A percentile compares a stretch with the other conserved stretches of the same genome.
phyloP scores from a whole-genome alignment of 768 basidiomycete genomes.

The Mycena rosella region DNA sequence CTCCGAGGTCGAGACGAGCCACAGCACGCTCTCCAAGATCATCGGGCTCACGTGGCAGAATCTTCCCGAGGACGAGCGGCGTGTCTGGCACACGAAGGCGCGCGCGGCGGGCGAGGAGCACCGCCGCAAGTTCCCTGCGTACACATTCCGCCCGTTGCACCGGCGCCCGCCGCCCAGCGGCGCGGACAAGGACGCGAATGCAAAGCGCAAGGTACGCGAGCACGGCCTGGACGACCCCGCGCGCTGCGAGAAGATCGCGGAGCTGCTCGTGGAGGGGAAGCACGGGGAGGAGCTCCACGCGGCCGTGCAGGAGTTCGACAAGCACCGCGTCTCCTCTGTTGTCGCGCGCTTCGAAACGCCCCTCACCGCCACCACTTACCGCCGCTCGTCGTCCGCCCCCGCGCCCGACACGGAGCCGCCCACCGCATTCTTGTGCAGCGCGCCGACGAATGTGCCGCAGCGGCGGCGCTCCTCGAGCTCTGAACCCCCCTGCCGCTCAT shows the following conservation, averaged over 20 bases:
- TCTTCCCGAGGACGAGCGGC: slow-evolving; percentile 79
- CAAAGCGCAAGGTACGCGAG: slow-evolving; percentile 66
- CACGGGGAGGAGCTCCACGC: slow-evolving; percentile 68
- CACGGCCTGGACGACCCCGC: slow-evolving; percentile 64
- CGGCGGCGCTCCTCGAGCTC: slow-evolving; percentile 10
- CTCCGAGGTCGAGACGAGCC: slow-evolving; percentile 83
- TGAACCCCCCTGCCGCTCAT: background rate
- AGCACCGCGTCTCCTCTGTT: slow-evolving; percentile 54
- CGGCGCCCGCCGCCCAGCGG: background rate
- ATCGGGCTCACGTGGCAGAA: slow-evolving; percentile 88
- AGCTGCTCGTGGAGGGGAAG: slow-evolving; percentile 73
- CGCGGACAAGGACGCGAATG: slow-evolving; percentile 20
- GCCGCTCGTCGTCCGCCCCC: slow-evolving; percentile 8
- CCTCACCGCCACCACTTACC: slow-evolving; percentile 7
- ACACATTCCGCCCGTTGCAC: slow-evolving; percentile 72
- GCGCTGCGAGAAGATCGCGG: slow-evolving; percentile 77
- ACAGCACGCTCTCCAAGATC: slow-evolving; percentile 87
- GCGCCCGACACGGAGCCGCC: slow-evolving; percentile 9
- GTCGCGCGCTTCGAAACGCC: slow-evolving; percentile 9
- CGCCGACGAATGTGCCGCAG: background rate
- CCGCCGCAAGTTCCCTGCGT: slow-evolving; percentile 78
- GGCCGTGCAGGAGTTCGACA: slow-evolving; percentile 71
- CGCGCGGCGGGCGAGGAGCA: slow-evolving; percentile 79
- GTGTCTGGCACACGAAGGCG: slow-evolving; percentile 83
- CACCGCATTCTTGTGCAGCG: background rate